Base-by-base conservation (phyloP, 2,329 filamentous ascomycete species). In the Chaetomium strumarium region DNA sequence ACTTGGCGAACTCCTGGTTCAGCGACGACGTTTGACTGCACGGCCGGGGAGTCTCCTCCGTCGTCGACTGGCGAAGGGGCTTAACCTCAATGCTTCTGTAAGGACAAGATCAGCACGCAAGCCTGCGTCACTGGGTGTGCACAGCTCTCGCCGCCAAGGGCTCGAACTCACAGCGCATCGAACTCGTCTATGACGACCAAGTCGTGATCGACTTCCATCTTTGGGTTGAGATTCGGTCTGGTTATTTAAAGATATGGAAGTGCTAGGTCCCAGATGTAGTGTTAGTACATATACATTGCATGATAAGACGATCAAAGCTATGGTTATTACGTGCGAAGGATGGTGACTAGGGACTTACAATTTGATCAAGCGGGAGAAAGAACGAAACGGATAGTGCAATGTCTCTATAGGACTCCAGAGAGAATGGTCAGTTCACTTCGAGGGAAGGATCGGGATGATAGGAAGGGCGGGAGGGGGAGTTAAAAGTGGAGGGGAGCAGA, bases 181-280 rank as follows among this genome's bases (percentile, higher is more conserved):
- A 80, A 80, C 64, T 80, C 78, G 36, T 78, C 73, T 51, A 77
- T 72, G 29, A 69, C 58, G 38, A 78, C 68, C 53, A 78, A 62
- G 55, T 73, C 66, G 58, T 73, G 67, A 49, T 72, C 66, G 49
- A 70, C 57, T 11, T 66, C 66, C 59, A 63, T 66, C 41, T 58
- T 57, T 29, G 24, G 24, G 24, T 24, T 24, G 4, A 7, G n/a
- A 19, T 29, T 14, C 17, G 9, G 20, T 30, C 13, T n/a, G 29
- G 12, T n/a, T 13, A n/a, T 14, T 37, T 36, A 14, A 13, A 14
- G 12, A 8, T 16, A 8, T 37, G 3, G 24, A 24, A 24, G 24
- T 7, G 24, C 4, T 7, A 7, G 24, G 4, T 7, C 7, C 24
- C 4, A 24, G 24, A 24, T 24, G 24, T 24, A 24, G 24, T 24